These are phyloP conservation scores for Gracilaria gracilis DNA, from an alignment of 23 red algal genomes.

Conservation along the genomic window DNA sequence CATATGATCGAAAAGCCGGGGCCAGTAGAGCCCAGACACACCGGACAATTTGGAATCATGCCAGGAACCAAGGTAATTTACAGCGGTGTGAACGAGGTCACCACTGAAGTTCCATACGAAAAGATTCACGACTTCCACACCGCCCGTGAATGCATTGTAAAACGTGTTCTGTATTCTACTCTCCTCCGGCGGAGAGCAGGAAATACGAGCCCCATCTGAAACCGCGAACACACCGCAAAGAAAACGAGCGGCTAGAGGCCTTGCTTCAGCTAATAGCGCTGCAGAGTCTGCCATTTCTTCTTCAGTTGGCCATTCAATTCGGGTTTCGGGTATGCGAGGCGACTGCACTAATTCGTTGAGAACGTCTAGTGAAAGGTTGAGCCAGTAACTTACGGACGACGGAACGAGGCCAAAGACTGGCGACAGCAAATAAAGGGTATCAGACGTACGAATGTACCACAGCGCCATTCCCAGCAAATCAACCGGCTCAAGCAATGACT, in stretches of 20 bases:
- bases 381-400: too few species aligned
- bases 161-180: slow-evolving; percentile 6
- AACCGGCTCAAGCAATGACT: too few species aligned
- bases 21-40: slow-evolving; percentile 20
- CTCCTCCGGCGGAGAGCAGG: neutral
- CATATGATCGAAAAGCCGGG: neutral
- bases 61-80: slow-evolving; percentile 6
- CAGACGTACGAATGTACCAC: too few species aligned
- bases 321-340: too few species aligned
- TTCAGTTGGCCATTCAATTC: too few species aligned
- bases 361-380: too few species aligned
- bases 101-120: slow-evolving; percentile 37
- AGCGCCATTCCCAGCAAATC: too few species aligned
- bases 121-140: slow-evolving; percentile 37
- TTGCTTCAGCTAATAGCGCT: neutral
- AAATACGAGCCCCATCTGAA: slow-evolving; percentile 4
- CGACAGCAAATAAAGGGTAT: too few species aligned
- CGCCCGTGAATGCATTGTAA: slow-evolving; percentile 9
- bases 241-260: neutral
- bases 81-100: neutral
- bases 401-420: too few species aligned
- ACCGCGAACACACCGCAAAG: slow-evolving; percentile 17
- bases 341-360: too few species aligned
- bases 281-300: neutral
- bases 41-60: slow-evolving; percentile 4